Evolutionary conservation across 495 filamentous ascomycete genomes (phyloP).

Genomic region (Mytilinidion resinicola): DNA sequence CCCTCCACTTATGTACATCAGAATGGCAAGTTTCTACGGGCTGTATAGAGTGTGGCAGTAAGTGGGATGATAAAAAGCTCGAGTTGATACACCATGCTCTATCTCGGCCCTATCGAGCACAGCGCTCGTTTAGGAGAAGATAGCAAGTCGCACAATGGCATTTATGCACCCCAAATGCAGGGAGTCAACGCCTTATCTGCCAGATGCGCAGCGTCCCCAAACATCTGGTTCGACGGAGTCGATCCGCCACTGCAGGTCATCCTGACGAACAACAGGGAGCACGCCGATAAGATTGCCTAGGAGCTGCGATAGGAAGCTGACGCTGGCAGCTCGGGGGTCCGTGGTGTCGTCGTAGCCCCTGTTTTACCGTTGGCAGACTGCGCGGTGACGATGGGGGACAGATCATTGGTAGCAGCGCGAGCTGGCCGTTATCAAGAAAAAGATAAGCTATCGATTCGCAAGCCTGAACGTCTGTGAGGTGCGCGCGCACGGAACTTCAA

Average conservation of each 20-base stretch:
- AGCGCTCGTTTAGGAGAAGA: too few species aligned
- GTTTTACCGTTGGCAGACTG: conserved; percentile 15
- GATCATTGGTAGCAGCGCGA: conserved; percentile 17
- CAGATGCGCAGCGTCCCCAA: too few species aligned
- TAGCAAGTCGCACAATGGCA: too few species aligned
- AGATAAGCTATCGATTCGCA: conserved; percentile 25
- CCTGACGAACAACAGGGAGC: not conserved
- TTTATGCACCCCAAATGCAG: not conserved
- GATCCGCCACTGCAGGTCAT: conserved; percentile 23
- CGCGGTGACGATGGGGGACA: not conserved
- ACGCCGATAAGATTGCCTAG: conserved; percentile 18
- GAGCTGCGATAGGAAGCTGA: conserved; percentile 26
- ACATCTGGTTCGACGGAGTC: not conserved
- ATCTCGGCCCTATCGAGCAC: too few species aligned
- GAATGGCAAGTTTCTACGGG: too few species aligned
- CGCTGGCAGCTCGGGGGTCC: conserved; percentile 3
- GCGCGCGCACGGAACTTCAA: too few species aligned
- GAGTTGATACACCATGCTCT: too few species aligned
- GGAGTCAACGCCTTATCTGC: not conserved
- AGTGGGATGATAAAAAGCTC: too few species aligned
- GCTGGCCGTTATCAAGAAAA: conserved; percentile 24
- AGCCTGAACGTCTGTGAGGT: conserved; percentile 7
- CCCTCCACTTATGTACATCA: too few species aligned
- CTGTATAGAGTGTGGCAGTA: too few species aligned
- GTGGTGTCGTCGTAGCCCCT: conserved; percentile 19